phyloP scores from a whole-genome alignment of 371 early-diverging fungal species.

The Actinomortierella wolfii region DNA sequence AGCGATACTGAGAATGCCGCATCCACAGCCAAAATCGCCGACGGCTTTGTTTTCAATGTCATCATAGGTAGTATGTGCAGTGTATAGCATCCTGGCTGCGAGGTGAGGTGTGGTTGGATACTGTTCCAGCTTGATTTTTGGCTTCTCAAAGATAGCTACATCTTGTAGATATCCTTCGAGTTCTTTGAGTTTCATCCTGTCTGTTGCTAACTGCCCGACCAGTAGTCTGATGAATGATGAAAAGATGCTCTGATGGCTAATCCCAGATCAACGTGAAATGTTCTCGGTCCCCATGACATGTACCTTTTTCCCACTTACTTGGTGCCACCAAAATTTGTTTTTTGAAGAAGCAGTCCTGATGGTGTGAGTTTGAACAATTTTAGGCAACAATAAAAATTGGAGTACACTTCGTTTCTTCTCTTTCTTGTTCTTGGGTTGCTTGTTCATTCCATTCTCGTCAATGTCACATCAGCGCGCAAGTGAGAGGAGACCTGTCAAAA shows the following conservation, averaged over 20 bases:
- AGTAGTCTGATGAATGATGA: too few relatives aligned
- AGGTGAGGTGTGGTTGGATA: constrained; percentile 88
- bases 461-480: background rate
- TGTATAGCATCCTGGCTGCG: constrained; percentile 83
- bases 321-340: too few relatives aligned
- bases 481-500: too few relatives aligned
- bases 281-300: too few relatives aligned
- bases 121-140: constrained; percentile 85
- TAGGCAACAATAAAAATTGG: too few relatives aligned
- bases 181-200: constrained; percentile 76
- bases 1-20: constrained; percentile 68
- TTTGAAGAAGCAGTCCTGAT: too few relatives aligned
- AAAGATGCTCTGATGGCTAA: too few relatives aligned
- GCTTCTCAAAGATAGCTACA: constrained; percentile 73
- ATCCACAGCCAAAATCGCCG: constrained; percentile 85
- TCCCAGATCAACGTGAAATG: too few relatives aligned
- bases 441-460: background rate
- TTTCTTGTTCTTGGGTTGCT: constrained; percentile 6
- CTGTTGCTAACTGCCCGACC: constrained; percentile 4
- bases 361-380: too few relatives aligned
- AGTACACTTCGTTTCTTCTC: background rate
- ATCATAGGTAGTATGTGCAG: constrained; percentile 75
- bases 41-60: constrained; percentile 80
- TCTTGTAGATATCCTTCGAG: constrained; percentile 76
- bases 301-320: too few relatives aligned